Conservation (phyloP, 2,329 filamentous ascomycete genomes). For the Seiridium cupressi region DNA sequence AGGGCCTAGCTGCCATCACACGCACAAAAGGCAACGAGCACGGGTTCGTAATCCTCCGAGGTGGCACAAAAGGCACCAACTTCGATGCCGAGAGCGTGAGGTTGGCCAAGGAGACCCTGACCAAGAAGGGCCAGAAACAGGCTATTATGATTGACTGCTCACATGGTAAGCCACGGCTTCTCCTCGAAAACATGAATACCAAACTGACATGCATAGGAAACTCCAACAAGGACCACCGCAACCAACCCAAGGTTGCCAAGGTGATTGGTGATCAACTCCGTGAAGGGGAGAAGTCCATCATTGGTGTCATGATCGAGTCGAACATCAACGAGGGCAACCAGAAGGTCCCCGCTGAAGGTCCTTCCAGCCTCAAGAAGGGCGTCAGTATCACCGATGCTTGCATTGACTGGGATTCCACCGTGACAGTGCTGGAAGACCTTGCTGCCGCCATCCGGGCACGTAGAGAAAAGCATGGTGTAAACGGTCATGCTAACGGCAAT, state of each 20-base stretch:
- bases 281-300: conserved; percentile 81
- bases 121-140: conserved; percentile 79
- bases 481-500: conserved; percentile 28
- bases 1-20: conserved; percentile 91
- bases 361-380: conserved; percentile 75
- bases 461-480: conserved; percentile 47
- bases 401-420: conserved; percentile 87
- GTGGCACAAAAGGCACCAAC: conserved; percentile 90
- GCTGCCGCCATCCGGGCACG: conserved; percentile 79
- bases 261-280: conserved; percentile 80
- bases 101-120: conserved; percentile 72
- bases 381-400: conserved; percentile 96
- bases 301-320: conserved; percentile 98
- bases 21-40: conserved; percentile 93
- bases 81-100: conserved; percentile 84
- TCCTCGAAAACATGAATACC: background rate
- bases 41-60: conserved; percentile 93
- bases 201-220: conserved; percentile 59
- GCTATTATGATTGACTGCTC: conserved; percentile 99
- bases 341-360: conserved; percentile 84
- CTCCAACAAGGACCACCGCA: conserved; percentile 95
- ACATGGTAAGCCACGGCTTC: conserved; percentile 62
- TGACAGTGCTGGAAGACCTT: conserved; percentile 78
- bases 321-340: conserved; percentile 91
- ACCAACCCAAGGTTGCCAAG: conserved; percentile 91